Evolutionary conservation across 2,329 filamentous ascomycete species (phyloP).

Genomic region (Talaromyces sp.): DNA sequence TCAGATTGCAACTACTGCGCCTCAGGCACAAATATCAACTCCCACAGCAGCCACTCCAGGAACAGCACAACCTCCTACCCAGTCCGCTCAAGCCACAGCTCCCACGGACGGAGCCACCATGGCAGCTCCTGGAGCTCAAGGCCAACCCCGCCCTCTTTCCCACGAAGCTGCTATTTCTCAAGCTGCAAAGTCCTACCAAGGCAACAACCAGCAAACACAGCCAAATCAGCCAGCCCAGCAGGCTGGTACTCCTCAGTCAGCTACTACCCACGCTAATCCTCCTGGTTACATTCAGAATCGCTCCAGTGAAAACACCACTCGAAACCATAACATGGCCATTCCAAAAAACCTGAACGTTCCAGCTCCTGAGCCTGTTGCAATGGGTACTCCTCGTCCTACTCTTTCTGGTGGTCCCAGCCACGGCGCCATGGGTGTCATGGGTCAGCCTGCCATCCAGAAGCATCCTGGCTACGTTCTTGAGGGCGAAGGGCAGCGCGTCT

Average conservation of each 20-base stretch:
- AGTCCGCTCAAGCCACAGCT: constrained; percentile 7
- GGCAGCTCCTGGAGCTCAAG: constrained; percentile 29
- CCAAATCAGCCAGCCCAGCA: constrained; percentile 2
- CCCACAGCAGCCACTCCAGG: constrained; percentile 9
- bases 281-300: constrained; percentile 41
- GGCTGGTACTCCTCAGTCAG: constrained; percentile 27
- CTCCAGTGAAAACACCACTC: constrained; percentile 37
- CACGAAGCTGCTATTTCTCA: constrained; percentile 47
- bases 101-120: constrained; percentile 9
- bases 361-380: constrained; percentile 68
- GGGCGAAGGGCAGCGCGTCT: constrained; percentile 82
- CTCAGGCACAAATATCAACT: constrained; percentile 24
- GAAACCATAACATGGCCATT: constrained; percentile 69
- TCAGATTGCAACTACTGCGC: constrained; percentile 20
- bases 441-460: constrained; percentile 78
- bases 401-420: constrained; percentile 72
- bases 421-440: constrained; percentile 75
- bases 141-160: constrained; percentile 42
- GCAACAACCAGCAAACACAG: constrained; percentile 26
- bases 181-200: constrained; percentile 43
- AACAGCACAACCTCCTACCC: background rate
- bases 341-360: constrained; percentile 73
- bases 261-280: constrained; percentile 40
- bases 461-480: constrained; percentile 82
- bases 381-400: constrained; percentile 74